Base-by-base conservation (phyloP, 2,329 filamentous ascomycete genomes). In the Catunica adiposa region DNA sequence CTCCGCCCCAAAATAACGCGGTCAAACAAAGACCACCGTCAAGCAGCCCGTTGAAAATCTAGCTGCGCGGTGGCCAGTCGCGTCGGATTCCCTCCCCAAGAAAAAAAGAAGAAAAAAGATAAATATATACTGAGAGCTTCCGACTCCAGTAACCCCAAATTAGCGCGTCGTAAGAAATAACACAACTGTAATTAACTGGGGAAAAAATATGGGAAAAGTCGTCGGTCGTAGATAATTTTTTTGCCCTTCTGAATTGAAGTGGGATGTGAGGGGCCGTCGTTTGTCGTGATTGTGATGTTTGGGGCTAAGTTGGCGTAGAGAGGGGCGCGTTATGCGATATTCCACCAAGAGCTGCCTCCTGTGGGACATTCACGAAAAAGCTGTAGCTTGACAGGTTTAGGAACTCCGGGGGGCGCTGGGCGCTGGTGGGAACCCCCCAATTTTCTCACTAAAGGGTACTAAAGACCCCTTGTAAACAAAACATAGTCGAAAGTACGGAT, bases 71-170 rank as follows among this genome's bases (percentile, higher is more conserved):
- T 51, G 51, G 52, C 37, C 52, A 31, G 51, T 51, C 56, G 56
- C 56, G 56, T 54, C 42, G 40, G 51, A 54, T 54, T 57, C 51
- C 34, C 56, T 40, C n/a, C n/a, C n/a, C n/a, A n/a, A n/a, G n/a
- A n/a, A n/a, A n/a, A n/a, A 26, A 31, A 53, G 11, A 56, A 53
- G 53, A 56, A 47, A 38, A 42, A 54, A 57, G 51, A 52, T 17
- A 17, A 51, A 44, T 25, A n/a, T n/a, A 46, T 29, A 17, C 20
- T 40, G 20, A 42, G 34, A 51, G 53, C 37, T 57, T 23, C 22
- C 34, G 34, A 17, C 25, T 20, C 34, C 9, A 51, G 8, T n/a
- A 44, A n/a, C 8, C 8, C 15, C 40, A 44, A 44, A 15, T 17
- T 7, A 17, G n/a, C 40, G 40, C 40, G 40, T 7, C 20, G 8